Evolutionary conservation across 768 basidiomycete genomes (phyloP).

Genomic region (Clathrus columnatus): DNA sequence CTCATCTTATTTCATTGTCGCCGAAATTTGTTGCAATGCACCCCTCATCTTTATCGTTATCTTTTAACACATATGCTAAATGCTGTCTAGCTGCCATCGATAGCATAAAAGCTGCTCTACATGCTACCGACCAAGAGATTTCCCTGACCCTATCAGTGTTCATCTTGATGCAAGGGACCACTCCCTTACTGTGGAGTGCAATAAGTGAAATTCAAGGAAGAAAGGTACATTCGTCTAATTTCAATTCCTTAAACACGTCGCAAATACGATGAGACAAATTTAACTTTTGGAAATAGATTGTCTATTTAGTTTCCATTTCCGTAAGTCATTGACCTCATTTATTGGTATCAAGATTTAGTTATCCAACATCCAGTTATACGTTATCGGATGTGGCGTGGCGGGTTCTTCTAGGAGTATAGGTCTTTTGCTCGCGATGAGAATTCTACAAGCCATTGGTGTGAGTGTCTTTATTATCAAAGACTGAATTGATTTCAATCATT

Average conservation of each 20-base stretch:
- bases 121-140: constrained; percentile 52
- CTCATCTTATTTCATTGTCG: neutral
- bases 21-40: too few relatives aligned
- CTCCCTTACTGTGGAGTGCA: constrained; percentile 61
- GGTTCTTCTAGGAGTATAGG: constrained; percentile 46
- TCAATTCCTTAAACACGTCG: neutral
- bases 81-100: constrained; percentile 59
- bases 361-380: constrained; percentile 49
- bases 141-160: constrained; percentile 65
- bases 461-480: constrained; percentile 10
- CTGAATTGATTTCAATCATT: constrained; percentile 8
- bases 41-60: too few relatives aligned
- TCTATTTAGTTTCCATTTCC: constrained; percentile 19
- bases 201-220: constrained; percentile 70
- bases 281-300: constrained; percentile 12
- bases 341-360: constrained; percentile 10
- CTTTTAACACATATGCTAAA: too few relatives aligned
- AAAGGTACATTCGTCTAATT: constrained; percentile 35
- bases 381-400: constrained; percentile 46
- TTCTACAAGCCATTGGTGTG: constrained; percentile 59
- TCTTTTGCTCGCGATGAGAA: constrained; percentile 58
- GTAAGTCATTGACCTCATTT: constrained; percentile 10
- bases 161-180: constrained; percentile 59
- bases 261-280: neutral
- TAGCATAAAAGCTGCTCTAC: constrained; percentile 49